Evolutionary conservation across 2,329 filamentous ascomycete genomes (phyloP).

Genomic region (Clonostachys solani): DNA sequence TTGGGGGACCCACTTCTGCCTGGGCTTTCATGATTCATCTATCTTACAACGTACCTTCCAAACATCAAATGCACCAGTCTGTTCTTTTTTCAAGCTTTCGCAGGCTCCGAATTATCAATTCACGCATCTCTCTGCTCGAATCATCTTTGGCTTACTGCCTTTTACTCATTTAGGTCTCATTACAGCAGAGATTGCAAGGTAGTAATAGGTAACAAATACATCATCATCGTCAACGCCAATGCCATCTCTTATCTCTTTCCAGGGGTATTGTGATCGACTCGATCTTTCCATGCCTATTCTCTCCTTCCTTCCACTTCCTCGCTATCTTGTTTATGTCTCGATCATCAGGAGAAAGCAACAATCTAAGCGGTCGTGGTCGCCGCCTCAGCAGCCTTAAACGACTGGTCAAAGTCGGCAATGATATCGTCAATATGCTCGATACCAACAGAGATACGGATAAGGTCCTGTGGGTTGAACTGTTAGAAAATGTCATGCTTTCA

Average conservation of each 20-base stretch:
- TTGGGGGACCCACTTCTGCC: neutral
- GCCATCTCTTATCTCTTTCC: neutral
- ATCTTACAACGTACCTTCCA: no score
- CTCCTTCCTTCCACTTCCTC: neutral
- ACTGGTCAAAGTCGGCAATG: constrained; percentile 91
- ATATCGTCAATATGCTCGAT: constrained; percentile 98
- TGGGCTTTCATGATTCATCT: no score
- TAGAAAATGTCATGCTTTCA: neutral
- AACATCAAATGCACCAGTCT: no score
- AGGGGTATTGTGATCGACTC: neutral
- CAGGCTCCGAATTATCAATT: no score
- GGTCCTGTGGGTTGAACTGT: constrained; percentile 49
- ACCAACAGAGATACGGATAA: constrained; percentile 92
- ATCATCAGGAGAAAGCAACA: no score
- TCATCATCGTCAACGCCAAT: neutral
- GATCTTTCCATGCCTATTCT: neutral
- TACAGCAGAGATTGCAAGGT: no score
- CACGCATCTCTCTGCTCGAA: no score
- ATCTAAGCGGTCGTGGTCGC: constrained; percentile 23
- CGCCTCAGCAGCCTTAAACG: constrained; percentile 61
- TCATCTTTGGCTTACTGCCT: no score
- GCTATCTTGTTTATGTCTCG: neutral
- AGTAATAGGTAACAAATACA: neutral
- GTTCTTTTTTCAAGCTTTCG: no score
- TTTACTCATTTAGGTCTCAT: no score